These are phyloP conservation scores for Didymella segeticola DNA, from an alignment of 2,329 filamentous ascomycete genomes.

Conservation along the genomic window DNA sequence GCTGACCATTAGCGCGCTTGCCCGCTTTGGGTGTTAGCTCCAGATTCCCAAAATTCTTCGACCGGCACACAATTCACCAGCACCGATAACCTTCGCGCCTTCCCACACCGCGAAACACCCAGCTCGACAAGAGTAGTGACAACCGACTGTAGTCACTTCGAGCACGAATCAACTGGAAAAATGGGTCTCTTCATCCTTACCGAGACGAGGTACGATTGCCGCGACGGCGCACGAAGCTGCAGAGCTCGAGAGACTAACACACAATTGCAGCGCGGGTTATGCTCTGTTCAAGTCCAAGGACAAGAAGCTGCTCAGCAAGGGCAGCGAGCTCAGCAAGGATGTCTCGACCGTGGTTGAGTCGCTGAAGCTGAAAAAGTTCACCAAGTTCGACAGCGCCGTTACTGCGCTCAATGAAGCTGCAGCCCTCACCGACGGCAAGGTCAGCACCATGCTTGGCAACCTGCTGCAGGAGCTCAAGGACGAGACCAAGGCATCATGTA, in stretches of 20 bases:
- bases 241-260: constrained; percentile 24
- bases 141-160: constrained; percentile 12
- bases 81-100: constrained; percentile 23
- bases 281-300: constrained; percentile 98
- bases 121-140: constrained; percentile 19
- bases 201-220: constrained; percentile 40
- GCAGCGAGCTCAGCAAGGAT: constrained; percentile 75
- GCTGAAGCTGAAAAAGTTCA: constrained; percentile 95
- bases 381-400: constrained; percentile 95
- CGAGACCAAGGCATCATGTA: constrained; percentile 88
- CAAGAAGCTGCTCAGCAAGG: constrained; percentile 94
- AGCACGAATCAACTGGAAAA: constrained; percentile 8
- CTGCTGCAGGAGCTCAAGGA: constrained; percentile 91
- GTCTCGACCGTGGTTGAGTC: constrained; percentile 86
- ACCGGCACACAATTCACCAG: constrained; percentile 19
- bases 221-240: constrained; percentile 15
- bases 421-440: constrained; percentile 85
- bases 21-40: constrained; percentile 4
- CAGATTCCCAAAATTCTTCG: background rate
- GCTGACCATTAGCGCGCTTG: constrained; percentile 5
- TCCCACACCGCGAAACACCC: constrained; percentile 24
- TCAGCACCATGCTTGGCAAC: constrained; percentile 81
- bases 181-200: constrained; percentile 54
- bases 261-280: constrained; percentile 82
- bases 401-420: constrained; percentile 86